Conservation (phyloP, 140 eudicot species). For the Ambrosia hybrid region DNA sequence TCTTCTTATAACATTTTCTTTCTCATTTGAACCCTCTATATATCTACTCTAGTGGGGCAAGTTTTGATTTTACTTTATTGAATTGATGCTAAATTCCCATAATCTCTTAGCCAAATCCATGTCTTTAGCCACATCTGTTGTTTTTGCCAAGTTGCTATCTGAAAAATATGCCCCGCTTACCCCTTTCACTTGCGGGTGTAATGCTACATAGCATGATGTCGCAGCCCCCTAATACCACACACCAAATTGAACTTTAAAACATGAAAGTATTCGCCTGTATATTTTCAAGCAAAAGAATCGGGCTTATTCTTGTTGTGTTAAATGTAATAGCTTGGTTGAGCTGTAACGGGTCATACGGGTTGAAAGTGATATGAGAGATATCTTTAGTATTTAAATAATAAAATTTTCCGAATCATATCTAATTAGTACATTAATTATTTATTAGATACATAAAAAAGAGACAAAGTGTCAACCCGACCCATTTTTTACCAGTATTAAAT, state of each 20-base stretch:
- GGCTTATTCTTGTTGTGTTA: too few relatives aligned
- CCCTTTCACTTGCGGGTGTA: slow-evolving; percentile 70
- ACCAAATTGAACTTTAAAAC: neutral
- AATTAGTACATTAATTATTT: neutral
- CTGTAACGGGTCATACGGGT: neutral
- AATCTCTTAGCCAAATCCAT: slow-evolving; percentile 56
- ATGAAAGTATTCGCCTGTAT: neutral
- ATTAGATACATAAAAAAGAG: neutral
- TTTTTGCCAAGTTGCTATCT: slow-evolving; percentile 67
- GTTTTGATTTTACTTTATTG: slow-evolving; percentile 34
- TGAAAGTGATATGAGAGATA: neutral
- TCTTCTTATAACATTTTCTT: too few relatives aligned
- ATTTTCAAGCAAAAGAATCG: too few relatives aligned
- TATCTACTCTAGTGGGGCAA: neutral
- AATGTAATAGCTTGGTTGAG: too few relatives aligned
- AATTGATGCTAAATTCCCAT: slow-evolving; percentile 73
- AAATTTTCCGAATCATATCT: neutral
- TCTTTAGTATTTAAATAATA: neutral
- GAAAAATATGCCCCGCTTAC: slow-evolving; percentile 66
- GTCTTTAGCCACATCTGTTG: slow-evolving; percentile 44
- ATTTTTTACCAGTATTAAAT: slow-evolving; percentile 1
- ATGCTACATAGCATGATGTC: slow-evolving; percentile 78
- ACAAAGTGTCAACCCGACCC: slow-evolving; percentile 1
- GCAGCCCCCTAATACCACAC: slow-evolving; percentile 75
- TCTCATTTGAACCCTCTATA: too few relatives aligned